Conservation (phyloP, 371 early-diverging fungal species). For the Gilbertella persicaria region DNA sequence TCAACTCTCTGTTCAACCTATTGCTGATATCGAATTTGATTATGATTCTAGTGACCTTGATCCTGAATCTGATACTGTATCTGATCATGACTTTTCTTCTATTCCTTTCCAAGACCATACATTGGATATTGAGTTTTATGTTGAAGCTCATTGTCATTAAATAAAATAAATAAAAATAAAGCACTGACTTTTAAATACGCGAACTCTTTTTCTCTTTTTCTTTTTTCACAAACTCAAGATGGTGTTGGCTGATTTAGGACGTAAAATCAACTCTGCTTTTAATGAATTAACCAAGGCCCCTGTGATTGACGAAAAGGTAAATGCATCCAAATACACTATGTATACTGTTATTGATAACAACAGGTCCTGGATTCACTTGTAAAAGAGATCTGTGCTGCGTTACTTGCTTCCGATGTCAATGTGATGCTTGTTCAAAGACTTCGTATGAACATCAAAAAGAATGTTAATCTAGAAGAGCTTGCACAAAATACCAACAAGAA, state of each 20-base stretch:
- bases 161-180: not conserved
- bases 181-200: not conserved
- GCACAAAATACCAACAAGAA: conserved; percentile 83
- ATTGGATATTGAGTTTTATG: not conserved
- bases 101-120: not conserved
- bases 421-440: conserved; percentile 86
- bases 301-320: conserved; percentile 89
- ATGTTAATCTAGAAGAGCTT: conserved; percentile 82
- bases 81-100: not conserved
- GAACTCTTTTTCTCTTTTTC: not conserved
- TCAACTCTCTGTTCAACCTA: too few species aligned
- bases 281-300: conserved; percentile 77
- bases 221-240: conserved; percentile 33
- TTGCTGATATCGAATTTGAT: not conserved
- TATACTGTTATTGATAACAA: not conserved
- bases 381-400: conserved; percentile 88
- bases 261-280: conserved; percentile 86
- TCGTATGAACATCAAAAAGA: conserved; percentile 85
- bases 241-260: conserved; percentile 92
- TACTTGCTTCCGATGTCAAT: conserved; percentile 95
- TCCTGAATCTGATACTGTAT: not conserved
- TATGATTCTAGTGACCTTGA: not conserved
- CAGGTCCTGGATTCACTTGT: conserved; percentile 85
- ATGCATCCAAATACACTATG: not conserved
- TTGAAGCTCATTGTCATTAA: not conserved